Evolutionary conservation across 2,329 filamentous ascomycete species (phyloP), one percentile per base, ranked within the genome.

Genomic region (Chaetomium sp.): DNA sequence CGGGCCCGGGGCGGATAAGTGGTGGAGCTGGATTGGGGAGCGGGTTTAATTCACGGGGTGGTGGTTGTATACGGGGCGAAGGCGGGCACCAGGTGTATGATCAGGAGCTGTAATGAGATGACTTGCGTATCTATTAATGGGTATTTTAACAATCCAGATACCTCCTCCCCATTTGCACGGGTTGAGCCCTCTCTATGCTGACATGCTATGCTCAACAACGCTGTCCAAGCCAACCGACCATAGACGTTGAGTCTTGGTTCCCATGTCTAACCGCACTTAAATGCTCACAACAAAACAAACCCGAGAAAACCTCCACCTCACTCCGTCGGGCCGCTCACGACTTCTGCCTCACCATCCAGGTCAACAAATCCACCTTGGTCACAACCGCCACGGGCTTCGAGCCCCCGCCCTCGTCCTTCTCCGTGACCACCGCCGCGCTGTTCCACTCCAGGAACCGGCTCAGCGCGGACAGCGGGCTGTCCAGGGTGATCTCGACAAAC

Each of bases 381-480:
- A 96, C 93, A 9, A 99, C 87, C 8, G 92, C 95, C 57, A 95
- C 82, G 1, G 96, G 93, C 82, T 92, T 96, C 62, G 86, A 76
- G n/a, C 73, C 85, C 65, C 82, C 79, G 64, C 84, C 83, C 49
- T 79, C 79, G 13, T 81, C 80, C 70, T 86, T 84, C 77, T 98
- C 93, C 0, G 94, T 99, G 3, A 99, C 92, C 57, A 99, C 88
- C 0, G 95, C 95, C 0, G 95, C 94, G 71, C 91, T 95, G 79
- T 99, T 98, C 93, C 95, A 98, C 80, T 98, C 93, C 70, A 98
- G 92, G 80, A 99, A 99, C 73, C 91, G 88, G 81, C 92, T 94
- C 61, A 99, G 83, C 53, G 90, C 89, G 55, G 85, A 86, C 47
- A 99, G 83, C 3, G 90, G 90, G 1, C 95, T 99, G 70, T 97